Base-by-base conservation (phyloP, 768 basidiomycete species). In the Xerocomellus amylosporus region DNA sequence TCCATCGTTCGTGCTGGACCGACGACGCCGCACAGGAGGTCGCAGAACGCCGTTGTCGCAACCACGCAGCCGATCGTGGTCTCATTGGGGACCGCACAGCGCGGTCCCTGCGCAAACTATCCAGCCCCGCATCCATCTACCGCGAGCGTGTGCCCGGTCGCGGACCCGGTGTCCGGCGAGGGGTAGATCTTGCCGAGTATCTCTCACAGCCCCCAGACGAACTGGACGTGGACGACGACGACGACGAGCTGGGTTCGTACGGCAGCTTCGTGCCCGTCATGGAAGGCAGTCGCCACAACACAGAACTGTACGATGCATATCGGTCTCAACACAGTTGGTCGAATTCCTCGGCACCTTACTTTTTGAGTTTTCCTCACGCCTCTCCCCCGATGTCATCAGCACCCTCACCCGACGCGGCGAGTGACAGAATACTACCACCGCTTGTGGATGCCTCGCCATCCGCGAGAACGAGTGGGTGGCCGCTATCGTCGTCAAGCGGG, bases 21-120 rank as follows among this genome's bases (percentile, higher is more conserved):
- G 26, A 71, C 53, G 5, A 39, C 4, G 26, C 8, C 45, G 28
- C 19, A 10, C 58, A 92, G 90, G 90, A 92, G 78, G 65, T 90
- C 38, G 87, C 89, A 8, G 88, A 90, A 59, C 82, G 90, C 51
- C 80, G 80, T 33, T 77, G 74, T 36, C 81, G 88, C 22, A 73
- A 77, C 42, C 77, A 68, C 44, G 56, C 73, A 9, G 67, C 73
- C 26, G 87, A 90, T 70, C 82, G 74, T 43, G 71, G 70, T 56
- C 77, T 86, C 48, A 84, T 92, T 49, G 79, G 85, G 22, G 85
- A 87, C 42, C 78, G 80, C 46, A 89, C 90, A 0, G 83, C 82
- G 4, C 81, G 80, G 64, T 79, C 79, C 55, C 71, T 91, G 15
- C 82, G 81, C 34, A 71, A 77, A 48, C 74, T 90, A 50, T 79